These are phyloP conservation scores for Leccinum rimulosum DNA, from an alignment of 768 basidiomycete genomes.

Conservation along the genomic window DNA sequence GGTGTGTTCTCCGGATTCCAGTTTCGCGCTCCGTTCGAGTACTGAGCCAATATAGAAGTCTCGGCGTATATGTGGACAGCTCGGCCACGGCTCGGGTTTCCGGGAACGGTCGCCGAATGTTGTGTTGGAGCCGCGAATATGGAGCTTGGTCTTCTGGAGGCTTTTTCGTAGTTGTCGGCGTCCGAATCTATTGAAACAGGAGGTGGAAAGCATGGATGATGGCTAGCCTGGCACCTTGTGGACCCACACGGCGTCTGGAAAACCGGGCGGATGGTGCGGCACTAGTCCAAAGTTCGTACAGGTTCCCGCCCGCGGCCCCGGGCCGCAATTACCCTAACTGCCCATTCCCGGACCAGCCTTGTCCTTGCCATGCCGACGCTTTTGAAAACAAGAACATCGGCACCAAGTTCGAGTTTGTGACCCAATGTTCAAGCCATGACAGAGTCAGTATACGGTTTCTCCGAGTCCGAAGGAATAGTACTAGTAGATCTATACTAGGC, in stretches of 20 bases:
- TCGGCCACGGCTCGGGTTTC: neutral
- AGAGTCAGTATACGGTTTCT: too few species aligned
- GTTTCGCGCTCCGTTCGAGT: neutral
- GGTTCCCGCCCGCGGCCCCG: neutral
- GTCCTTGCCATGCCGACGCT: neutral
- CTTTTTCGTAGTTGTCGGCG: neutral
- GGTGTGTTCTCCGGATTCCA: too few species aligned
- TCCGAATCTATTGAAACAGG: neutral
- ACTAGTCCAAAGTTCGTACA: neutral
- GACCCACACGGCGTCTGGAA: neutral
- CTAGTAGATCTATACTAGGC: too few species aligned
- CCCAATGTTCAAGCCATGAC: neutral
- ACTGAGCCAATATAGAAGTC: too few species aligned
- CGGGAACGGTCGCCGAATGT: neutral
- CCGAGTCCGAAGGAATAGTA: too few species aligned
- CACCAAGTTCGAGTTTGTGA: neutral
- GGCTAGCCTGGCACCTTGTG: neutral
- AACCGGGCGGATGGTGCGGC: neutral
- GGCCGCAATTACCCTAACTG: too few species aligned
- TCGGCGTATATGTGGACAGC: too few species aligned
- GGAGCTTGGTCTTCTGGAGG: neutral
- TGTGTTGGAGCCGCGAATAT: neutral
- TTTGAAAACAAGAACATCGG: neutral
- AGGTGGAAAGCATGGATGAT: neutral
- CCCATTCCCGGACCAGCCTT: neutral